Conservation (phyloP, 2,329 filamentous ascomycete genomes). For the Clarireedia hainanense region DNA sequence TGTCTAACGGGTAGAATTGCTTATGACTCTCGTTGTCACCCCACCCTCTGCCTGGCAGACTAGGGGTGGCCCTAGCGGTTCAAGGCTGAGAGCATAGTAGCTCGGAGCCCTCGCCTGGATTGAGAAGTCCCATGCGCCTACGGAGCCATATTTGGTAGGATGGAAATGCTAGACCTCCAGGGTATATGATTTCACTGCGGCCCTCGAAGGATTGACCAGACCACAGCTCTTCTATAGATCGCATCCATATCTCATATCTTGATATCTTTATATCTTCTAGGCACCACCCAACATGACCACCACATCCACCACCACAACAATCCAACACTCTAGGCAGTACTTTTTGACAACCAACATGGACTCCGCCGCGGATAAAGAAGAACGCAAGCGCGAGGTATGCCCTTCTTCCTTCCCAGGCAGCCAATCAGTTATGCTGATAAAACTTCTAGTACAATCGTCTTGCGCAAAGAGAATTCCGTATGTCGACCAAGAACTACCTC, state of each 20-base stretch:
- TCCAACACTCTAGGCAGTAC: slow-evolving; percentile 19
- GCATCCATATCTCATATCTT: neutral
- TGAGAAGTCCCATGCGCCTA: slow-evolving; percentile 10
- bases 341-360: slow-evolving; percentile 24
- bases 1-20: slow-evolving; percentile 5
- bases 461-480: slow-evolving; percentile 38
- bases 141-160: slow-evolving; percentile 7
- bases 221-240: slow-evolving; percentile 5
- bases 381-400: slow-evolving; percentile 30
- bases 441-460: slow-evolving; percentile 32
- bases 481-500: slow-evolving; percentile 14
- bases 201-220: slow-evolving; percentile 6
- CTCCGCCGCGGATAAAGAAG: slow-evolving; percentile 28
- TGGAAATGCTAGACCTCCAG: slow-evolving; percentile 10
- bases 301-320: slow-evolving; percentile 14
- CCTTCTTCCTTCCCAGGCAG: neutral
- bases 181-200: slow-evolving; percentile 24
- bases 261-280: slow-evolving; percentile 1
- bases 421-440: neutral
- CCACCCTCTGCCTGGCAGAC: neutral
- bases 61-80: slow-evolving; percentile 12
- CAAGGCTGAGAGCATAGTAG: slow-evolving; percentile 21
- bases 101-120: slow-evolving; percentile 12
- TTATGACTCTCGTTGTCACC: neutral
- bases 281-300: slow-evolving; percentile 11